Evolutionary conservation across 2,329 filamentous ascomycete species (phyloP).

Genomic region (Penicillium polonicum): DNA sequence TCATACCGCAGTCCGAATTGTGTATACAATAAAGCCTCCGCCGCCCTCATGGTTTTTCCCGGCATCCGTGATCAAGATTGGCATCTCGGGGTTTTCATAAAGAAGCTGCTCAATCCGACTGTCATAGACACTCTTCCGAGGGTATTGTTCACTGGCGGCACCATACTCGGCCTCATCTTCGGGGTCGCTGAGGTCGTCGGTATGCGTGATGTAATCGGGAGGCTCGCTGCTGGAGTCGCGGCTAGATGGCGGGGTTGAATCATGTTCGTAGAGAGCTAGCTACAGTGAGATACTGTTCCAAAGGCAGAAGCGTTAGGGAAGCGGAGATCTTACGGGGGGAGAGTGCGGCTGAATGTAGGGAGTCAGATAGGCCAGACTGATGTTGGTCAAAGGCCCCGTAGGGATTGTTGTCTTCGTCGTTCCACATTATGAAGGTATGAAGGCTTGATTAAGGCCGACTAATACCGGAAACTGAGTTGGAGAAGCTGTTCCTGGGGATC

Average conservation of each 20-base stretch:
- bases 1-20: conserved; percentile 85
- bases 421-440: conserved; percentile 71
- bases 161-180: conserved; percentile 55
- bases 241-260: conserved; percentile 66
- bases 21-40: conserved; percentile 94
- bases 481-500: conserved; percentile 25
- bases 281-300: conserved; percentile 1
- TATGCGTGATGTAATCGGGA: conserved; percentile 56
- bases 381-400: conserved; percentile 91
- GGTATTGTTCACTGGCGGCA: conserved; percentile 48
- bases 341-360: conserved; percentile 57
- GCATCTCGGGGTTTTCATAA: conserved; percentile 86
- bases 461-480: conserved; percentile 8
- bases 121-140: conserved; percentile 78
- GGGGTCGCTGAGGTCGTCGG: conserved; percentile 58
- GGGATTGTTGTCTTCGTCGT: conserved; percentile 98
- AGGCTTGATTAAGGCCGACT: conserved; percentile 4
- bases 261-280: conserved; percentile 57
- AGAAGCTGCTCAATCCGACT: conserved; percentile 97
- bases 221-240: conserved; percentile 68
- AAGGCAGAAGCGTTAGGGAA: conserved; percentile 11
- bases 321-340: conserved; percentile 51
- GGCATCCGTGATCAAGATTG: conserved; percentile 89
- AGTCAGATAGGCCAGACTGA: conserved; percentile 71
- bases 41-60: conserved; percentile 93